phyloP scores from a whole-genome alignment of 177 flowering plant genomes.

The Vitis hybrid region DNA sequence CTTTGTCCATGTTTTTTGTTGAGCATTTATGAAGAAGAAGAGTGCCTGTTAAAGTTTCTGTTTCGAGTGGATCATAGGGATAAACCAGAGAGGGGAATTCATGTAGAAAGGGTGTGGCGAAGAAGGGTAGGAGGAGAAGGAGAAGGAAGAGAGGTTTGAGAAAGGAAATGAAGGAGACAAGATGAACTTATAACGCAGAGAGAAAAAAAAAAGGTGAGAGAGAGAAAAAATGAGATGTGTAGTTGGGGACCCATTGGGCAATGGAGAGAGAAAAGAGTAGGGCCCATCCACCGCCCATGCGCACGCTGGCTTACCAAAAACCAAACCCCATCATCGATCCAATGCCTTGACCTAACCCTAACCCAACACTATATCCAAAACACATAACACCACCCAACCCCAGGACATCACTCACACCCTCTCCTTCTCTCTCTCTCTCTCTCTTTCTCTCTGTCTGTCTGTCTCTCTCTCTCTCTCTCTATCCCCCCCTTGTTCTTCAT shows the following conservation, averaged over 20 bases:
- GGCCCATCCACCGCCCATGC: constrained; percentile 74
- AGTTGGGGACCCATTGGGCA: constrained; percentile 21
- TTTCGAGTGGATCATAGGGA: not conserved
- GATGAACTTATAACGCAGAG: not conserved
- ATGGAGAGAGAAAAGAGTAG: constrained; percentile 22
- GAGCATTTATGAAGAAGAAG: not conserved
- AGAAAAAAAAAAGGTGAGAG: not conserved
- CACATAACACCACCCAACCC: not conserved
- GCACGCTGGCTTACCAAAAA: constrained; percentile 63
- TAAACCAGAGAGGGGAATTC: not conserved
- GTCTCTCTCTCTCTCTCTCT: constrained; percentile 10
- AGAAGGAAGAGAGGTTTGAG: not conserved
- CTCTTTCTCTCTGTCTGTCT: not conserved
- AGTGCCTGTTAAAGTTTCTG: not conserved
- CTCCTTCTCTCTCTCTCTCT: not conserved
- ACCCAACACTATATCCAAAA: constrained; percentile 28
- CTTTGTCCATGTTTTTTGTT: not conserved
- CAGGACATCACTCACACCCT: constrained; percentile 2
- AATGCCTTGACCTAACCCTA: constrained; percentile 55
- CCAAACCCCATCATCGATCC: constrained; percentile 30
- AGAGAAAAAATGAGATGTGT: constrained; percentile 21
- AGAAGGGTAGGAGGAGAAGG: not conserved
- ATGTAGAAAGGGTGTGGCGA: too few relatives aligned
- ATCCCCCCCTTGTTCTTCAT: not conserved
- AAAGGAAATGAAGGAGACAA: not conserved